A percentile compares a stretch with the other conserved stretches of the same genome.
Conservation (phyloP, 2,329 filamentous ascomycete genomes). For the Phialophora expanda region DNA sequence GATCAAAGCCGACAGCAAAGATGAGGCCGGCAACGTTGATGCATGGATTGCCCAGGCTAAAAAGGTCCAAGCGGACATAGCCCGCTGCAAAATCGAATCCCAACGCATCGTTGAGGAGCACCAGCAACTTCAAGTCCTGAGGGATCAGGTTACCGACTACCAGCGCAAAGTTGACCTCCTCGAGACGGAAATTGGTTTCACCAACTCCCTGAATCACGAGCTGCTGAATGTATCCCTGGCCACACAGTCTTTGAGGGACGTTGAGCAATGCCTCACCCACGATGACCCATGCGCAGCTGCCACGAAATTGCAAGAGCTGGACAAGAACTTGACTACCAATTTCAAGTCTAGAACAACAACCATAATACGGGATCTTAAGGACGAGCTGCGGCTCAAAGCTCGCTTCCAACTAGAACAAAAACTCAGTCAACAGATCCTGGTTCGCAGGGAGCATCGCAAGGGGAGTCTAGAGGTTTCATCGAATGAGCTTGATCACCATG, state of each 20-base stretch:
- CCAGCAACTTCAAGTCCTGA: slow-evolving; percentile 68
- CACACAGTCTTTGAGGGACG: slow-evolving; percentile 26
- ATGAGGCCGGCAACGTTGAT: slow-evolving; percentile 78
- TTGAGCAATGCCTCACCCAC: slow-evolving; percentile 28
- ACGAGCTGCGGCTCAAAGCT: slow-evolving; percentile 33
- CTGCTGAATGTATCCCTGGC: slow-evolving; percentile 24
- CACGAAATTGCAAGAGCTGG: slow-evolving; percentile 27
- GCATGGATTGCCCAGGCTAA: slow-evolving; percentile 86
- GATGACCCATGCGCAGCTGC: slow-evolving; percentile 32
- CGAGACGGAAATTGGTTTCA: slow-evolving; percentile 65
- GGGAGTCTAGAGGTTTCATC: slow-evolving; percentile 23
- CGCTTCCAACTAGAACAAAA: slow-evolving; percentile 29
- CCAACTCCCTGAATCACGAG: slow-evolving; percentile 48
- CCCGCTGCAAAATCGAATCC: slow-evolving; percentile 76
- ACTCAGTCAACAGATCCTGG: slow-evolving; percentile 26
- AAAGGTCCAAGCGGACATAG: slow-evolving; percentile 82
- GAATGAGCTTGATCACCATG: slow-evolving; percentile 13
- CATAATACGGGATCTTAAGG: slow-evolving; percentile 30
- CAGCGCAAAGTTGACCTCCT: slow-evolving; percentile 61
- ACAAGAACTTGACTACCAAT: slow-evolving; percentile 12
- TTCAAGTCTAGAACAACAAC: slow-evolving; percentile 24
- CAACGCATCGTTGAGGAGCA: slow-evolving; percentile 80
- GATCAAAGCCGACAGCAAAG: slow-evolving; percentile 75
- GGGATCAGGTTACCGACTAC: slow-evolving; percentile 68
- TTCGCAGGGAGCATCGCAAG: slow-evolving; percentile 23